These are phyloP conservation scores for Theileria annulata DNA, from an alignment of 169 alveolate species.

Conservation along the genomic window DNA sequence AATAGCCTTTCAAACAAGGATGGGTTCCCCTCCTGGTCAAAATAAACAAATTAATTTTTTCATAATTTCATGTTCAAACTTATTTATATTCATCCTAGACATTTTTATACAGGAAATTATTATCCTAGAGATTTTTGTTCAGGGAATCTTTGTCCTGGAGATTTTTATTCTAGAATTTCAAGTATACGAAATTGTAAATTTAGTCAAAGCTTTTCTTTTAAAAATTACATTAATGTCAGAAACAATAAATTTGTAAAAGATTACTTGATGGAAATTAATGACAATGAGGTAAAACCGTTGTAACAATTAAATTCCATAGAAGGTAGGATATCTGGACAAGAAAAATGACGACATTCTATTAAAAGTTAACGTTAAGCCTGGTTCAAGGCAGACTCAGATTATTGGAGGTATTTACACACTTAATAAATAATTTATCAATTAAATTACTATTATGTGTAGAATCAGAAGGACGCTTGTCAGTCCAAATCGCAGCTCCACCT, in stretches of 20 bases:
- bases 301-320: too few species aligned
- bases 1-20: background rate
- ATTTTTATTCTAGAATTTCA: too few species aligned
- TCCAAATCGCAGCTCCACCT: constrained; percentile 86
- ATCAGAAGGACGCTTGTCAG: constrained; percentile 38
- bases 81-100: background rate
- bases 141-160: too few species aligned
- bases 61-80: background rate
- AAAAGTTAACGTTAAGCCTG: constrained; percentile 63
- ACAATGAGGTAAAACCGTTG: too few species aligned
- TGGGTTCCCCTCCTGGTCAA: constrained; percentile 5
- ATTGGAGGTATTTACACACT: constrained; percentile 28
- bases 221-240: too few species aligned
- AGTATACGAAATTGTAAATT: too few species aligned
- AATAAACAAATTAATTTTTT: background rate
- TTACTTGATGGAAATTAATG: too few species aligned
- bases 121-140: background rate
- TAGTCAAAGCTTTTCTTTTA: too few species aligned
- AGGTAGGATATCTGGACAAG: constrained; percentile 7
- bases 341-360: constrained; percentile 36
- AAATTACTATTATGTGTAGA: background rate
- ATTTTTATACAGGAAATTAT: too few species aligned
- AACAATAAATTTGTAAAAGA: too few species aligned
- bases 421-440: background rate
- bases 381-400: constrained; percentile 57